Conservation (phyloP, 1,284 basidiomycete genomes). For the Baeospora myosura region DNA sequence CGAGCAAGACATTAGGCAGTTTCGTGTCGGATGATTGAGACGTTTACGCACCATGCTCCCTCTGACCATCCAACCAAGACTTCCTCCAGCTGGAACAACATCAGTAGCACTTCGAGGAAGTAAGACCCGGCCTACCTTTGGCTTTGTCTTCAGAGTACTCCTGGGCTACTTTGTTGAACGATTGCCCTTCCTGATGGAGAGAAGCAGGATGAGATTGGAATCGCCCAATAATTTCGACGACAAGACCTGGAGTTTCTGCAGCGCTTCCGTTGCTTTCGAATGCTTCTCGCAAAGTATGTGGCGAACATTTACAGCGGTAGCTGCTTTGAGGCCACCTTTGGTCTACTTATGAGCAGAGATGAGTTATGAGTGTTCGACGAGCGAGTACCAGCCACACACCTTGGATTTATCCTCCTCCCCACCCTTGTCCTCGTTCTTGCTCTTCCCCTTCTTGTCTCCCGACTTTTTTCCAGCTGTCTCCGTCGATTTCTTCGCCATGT, state of each 20-base stretch:
- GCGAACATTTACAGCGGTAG: constrained; percentile 75
- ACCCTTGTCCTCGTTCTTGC: constrained; percentile 4
- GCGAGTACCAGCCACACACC: too few relatives aligned
- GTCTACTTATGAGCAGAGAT: too few relatives aligned
- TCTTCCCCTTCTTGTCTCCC: neutral
- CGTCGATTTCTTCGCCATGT: too few relatives aligned
- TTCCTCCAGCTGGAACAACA: constrained; percentile 59
- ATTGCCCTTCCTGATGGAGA: constrained; percentile 63
- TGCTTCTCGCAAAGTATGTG: constrained; percentile 86
- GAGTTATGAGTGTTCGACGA: too few relatives aligned
- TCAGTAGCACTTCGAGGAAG: neutral
- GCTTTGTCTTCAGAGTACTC: constrained; percentile 87
- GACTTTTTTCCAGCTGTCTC: neutral
- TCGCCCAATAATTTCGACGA: too few relatives aligned
- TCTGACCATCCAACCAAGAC: constrained; percentile 76
- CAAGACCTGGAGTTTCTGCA: constrained; percentile 69
- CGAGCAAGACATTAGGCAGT: neutral
- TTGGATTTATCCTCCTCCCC: too few relatives aligned
- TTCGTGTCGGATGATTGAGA: neutral
- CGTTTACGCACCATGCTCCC: constrained; percentile 62
- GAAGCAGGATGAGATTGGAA: constrained; percentile 5
- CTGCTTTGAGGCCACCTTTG: constrained; percentile 46
- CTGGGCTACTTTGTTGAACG: constrained; percentile 80
- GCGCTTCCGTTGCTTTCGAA: constrained; percentile 66
- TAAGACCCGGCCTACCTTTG: constrained; percentile 44